Conservation (phyloP, 169 alveolate genomes). For the Plasmodium reichenowi region DNA sequence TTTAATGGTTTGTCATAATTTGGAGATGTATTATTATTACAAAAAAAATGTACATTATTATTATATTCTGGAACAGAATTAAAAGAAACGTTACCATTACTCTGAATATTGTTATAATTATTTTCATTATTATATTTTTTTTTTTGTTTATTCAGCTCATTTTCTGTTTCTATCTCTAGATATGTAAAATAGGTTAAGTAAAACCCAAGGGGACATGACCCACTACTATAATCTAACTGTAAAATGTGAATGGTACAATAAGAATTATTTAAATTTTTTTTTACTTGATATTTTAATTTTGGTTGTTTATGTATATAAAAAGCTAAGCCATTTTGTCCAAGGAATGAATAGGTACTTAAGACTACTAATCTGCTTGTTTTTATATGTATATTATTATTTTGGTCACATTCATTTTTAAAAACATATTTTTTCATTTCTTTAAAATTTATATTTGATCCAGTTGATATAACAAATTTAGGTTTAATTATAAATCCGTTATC, state of each 20-base stretch:
- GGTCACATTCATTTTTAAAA: constrained; percentile 11
- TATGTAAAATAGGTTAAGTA: constrained; percentile 63
- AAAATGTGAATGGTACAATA: constrained; percentile 28
- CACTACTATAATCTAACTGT: constrained; percentile 67
- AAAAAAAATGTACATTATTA: too few relatives aligned
- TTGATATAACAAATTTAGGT: constrained; percentile 61
- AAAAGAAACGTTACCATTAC: too few relatives aligned
- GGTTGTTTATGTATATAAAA: constrained; percentile 59
- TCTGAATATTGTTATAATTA: not conserved
- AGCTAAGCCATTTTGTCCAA: constrained; percentile 51
- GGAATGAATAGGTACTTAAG: constrained; percentile 50
- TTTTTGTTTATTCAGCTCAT: not conserved
- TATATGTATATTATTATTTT: not conserved
- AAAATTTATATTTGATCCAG: constrained; percentile 60
- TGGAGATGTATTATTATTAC: not conserved
- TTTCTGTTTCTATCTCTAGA: constrained; percentile 28
- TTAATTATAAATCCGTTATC: constrained; percentile 50
- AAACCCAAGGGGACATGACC: constrained; percentile 51
- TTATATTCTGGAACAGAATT: too few relatives aligned
- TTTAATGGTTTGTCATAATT: constrained; percentile 30
- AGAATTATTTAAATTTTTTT: constrained; percentile 1
- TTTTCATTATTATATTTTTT: not conserved
- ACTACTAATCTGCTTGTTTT: constrained; percentile 38
- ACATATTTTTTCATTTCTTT: constrained; percentile 40
- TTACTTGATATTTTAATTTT: constrained; percentile 5